A percentile compares a stretch with the other conserved stretches of the same genome.
Evolutionary conservation across 2,329 filamentous ascomycete species (phyloP).

Genomic region (Arthrobotrys conoides): DNA sequence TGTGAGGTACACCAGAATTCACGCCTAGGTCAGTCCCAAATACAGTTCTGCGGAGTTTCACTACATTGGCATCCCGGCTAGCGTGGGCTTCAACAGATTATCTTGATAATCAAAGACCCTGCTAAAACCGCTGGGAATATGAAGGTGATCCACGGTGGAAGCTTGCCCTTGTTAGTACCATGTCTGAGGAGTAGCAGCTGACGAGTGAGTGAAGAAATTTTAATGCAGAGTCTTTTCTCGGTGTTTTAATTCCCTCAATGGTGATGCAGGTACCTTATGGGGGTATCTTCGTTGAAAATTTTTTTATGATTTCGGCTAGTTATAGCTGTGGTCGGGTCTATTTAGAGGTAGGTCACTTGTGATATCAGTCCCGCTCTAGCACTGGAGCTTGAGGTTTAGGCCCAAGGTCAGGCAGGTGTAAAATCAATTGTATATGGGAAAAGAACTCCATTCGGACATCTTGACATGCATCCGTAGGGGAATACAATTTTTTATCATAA

Average conservation of each 20-base stretch:
- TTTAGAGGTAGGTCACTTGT: conserved; percentile 27
- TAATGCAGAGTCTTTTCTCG: conserved; percentile 40
- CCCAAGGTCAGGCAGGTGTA: conserved; percentile 36
- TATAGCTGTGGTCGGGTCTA: no score
- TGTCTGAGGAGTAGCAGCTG: conserved; percentile 42
- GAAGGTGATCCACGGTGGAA: conserved; percentile 18
- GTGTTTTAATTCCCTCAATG: conserved; percentile 56
- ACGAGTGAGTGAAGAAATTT: conserved; percentile 52
- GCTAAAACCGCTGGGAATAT: conserved; percentile 17
- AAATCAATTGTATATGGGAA: conserved; percentile 21
- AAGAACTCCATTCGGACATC: conserved; percentile 51
- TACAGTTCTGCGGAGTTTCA: conserved; percentile 12
- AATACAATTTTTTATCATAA: no score
- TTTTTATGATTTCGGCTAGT: conserved; percentile 48
- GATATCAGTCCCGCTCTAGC: background rate
- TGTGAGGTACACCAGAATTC: background rate
- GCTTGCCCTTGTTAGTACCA: conserved; percentile 4
- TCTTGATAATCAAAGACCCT: conserved; percentile 55
- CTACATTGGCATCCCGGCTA: conserved; percentile 11
- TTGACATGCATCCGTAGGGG: no score
- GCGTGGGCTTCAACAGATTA: conserved; percentile 35
- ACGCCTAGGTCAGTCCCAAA: background rate
- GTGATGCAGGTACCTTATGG: conserved; percentile 58
- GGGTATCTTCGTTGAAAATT: conserved; percentile 36
- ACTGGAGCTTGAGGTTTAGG: conserved; percentile 8